These are phyloP conservation scores for Alternaria rosae DNA, from an alignment of 2,329 filamentous ascomycete species.

Conservation along the genomic window DNA sequence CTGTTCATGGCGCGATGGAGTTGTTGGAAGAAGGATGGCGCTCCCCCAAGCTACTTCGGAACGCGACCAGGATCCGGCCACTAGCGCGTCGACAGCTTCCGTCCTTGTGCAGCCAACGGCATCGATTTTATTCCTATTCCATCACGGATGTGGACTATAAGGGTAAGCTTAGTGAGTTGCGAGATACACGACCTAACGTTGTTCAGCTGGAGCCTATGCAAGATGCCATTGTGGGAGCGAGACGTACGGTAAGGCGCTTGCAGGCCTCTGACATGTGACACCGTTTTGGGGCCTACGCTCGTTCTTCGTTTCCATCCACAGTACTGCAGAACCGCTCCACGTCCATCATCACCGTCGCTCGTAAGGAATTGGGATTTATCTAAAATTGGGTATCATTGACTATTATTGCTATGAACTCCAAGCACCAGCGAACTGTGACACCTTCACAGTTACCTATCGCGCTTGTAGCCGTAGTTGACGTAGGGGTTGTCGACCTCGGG, in stretches of 20 bases:
- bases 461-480: not conserved
- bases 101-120: not conserved
- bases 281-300: no score
- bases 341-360: no score
- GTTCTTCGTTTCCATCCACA: no score
- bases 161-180: accelerated
- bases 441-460: no score
- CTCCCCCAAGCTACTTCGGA: constrained; percentile 21
- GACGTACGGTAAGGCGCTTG: not conserved
- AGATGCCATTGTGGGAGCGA: not conserved
- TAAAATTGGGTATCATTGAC: no score
- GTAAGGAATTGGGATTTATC: no score
- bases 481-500: not conserved
- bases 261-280: not conserved
- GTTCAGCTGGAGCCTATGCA: not conserved
- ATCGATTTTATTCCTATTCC: not conserved
- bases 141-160: not conserved
- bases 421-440: not conserved
- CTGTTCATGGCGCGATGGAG: constrained; percentile 35
- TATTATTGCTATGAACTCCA: no score
- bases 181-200: accelerated
- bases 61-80: constrained; percentile 21
- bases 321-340: no score
- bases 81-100: constrained; percentile 2
- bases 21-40: constrained; percentile 23